Evolutionary conservation across 441 rosid genomes (phyloP).

Genomic region (Rhodomyrtus psidioides): DNA sequence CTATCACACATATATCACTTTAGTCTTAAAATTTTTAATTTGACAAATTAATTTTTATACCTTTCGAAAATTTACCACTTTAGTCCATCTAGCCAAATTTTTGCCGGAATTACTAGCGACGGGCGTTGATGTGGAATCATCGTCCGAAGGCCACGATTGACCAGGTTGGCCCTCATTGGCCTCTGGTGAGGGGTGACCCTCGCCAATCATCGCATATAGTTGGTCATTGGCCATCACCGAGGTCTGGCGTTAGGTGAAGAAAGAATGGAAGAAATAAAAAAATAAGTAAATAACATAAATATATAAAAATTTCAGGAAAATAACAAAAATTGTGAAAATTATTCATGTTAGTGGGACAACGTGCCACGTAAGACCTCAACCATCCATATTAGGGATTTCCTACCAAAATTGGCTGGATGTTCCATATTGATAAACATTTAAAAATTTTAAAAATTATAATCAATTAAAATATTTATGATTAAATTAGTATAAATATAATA

Average conservation of each 20-base stretch:
- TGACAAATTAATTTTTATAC: rapidly evolving
- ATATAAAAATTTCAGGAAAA: not conserved
- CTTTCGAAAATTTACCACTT: not conserved
- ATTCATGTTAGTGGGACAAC: not conserved
- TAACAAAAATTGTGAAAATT: not conserved
- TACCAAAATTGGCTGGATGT: rapidly evolving
- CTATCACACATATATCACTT: not conserved
- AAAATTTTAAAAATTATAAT: rapidly evolving
- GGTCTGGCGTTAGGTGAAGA: rapidly evolving
- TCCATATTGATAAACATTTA: rapidly evolving
- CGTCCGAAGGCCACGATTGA: rapidly evolving
- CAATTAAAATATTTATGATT: rapidly evolving
- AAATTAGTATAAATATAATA: rapidly evolving
- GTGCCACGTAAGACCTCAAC: rapidly evolving
- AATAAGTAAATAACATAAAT: not conserved
- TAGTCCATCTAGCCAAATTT: no score
- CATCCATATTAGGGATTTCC: rapidly evolving
- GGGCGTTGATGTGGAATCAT: rapidly evolving
- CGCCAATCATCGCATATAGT: rapidly evolving
- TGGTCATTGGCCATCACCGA: rapidly evolving
- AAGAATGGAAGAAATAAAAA: not conserved
- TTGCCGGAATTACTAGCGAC: rapidly evolving
- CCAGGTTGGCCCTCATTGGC: not conserved
- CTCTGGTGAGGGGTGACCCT: not conserved
- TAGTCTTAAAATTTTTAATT: not conserved